Evolutionary conservation across 2,329 filamentous ascomycete genomes (phyloP), one percentile per base, ranked within the genome.

Genomic region (Pestalotiopsis sp.): DNA sequence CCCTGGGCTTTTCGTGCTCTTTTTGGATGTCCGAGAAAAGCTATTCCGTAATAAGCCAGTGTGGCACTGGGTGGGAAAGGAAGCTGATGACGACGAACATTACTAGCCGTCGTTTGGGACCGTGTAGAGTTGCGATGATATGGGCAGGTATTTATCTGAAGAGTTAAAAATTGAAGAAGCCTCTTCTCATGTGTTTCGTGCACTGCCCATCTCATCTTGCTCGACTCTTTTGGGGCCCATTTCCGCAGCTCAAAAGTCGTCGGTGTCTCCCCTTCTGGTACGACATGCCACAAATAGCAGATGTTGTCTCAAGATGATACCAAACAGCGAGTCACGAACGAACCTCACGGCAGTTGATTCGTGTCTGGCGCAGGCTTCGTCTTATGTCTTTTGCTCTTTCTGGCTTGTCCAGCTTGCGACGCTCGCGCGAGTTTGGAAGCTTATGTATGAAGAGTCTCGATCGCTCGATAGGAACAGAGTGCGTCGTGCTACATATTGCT

Each of bases 251-350:
- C 45, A 52, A 9, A 49, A 9, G 17, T 9, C 20, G 17, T 52
- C 17, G 9, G 3, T 52, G 31, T 52, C 45, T 20, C 45, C 45
- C 45, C 45, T 52, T 52, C 45, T 52, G 7, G 45, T 52, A 52
- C 45, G 45, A 52, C 45, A 52, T 52, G 45, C 45, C 45, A 52
- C 45, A 52, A 52, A 52, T 52, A 52, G 45, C 45, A 52, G 45
- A 52, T 52, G 36, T 25, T 64, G 61, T 64, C 61, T 64, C 61
- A 64, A 64, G 61, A 23, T 64, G 61, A 64, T 49, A 64, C 61
- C n/a, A 39, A 64, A 39, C 61, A 49, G 49, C 61, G 61, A 64
- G 61, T 64, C 61, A 64, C 61, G 23, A 59, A n/a, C 61, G 23
- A 36, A 36, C 31, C 36, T 52, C n/a, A 17, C 61, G 61, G 61